Base-by-base conservation (phyloP, 1,284 basidiomycete genomes). In the Ganoderma resinaceum region DNA sequence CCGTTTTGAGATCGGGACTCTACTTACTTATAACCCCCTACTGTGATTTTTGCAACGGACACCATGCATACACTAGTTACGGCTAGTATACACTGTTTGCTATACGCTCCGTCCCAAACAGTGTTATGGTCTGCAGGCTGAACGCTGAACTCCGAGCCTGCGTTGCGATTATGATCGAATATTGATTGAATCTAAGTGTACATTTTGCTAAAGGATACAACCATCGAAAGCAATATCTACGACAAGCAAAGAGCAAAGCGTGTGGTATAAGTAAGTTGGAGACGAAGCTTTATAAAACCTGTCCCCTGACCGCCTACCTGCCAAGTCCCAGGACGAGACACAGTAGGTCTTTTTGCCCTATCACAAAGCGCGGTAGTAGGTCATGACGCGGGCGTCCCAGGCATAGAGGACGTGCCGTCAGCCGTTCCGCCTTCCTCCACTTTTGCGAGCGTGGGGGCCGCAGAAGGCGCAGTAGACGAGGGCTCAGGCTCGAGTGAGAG, bases 151-250 rank as follows among this genome's bases (percentile, higher is more conserved):
- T 38, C 12, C 2, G 9, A 38, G 2, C 40, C 40, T 42, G 46
- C 8, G 5, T 49, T 49, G 46, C n/a, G 52, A 55, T n/a, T n/a
- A n/a, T 33, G 52, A 18, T 16, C 52, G n/a, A n/a, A n/a, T n/a
- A n/a, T n/a, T n/a, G n/a, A 31, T 31, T 53, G 52, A 33, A 20
- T 29, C 16, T 55, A 55, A 0, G 16, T 31, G 18, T 55, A 55
- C 52, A 55, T 55, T 55, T 55, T 55, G 29, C 52, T 55, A 55
- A 18, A 29, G 3, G 52, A 55, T 55, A 55, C 52, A 55, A 18
- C 14, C 18, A 55, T 33, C 1, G 31, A 33, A 31, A 55, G 29
- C 31, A 29, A 55, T 31, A 18, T 31, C 26, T 31, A 26, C 46
- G 23, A 49, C 2, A 31, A 55, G 31, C 31, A 7, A 55, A 20